Conservation (phyloP, 1,284 basidiomycete species). For the Cystobasidium sp. region DNA sequence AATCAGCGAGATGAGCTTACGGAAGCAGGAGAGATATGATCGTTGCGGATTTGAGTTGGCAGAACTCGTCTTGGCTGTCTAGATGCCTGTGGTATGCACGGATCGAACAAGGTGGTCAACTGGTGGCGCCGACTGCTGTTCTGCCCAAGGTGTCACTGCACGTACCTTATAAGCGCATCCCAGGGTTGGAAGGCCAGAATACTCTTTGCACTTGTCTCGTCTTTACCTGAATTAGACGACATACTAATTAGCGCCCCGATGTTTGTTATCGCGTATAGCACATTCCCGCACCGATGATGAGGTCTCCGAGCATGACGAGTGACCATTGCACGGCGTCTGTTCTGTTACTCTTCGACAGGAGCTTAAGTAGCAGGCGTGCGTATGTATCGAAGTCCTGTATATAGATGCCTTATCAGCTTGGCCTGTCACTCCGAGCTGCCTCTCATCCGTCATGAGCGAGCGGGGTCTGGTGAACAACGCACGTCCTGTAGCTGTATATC, state of each 20-base stretch:
- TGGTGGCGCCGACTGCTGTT: background rate
- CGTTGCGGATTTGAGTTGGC: conserved; percentile 84
- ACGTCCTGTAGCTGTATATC: conserved; percentile 48
- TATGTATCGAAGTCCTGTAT: conserved; percentile 70
- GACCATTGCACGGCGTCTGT: conserved; percentile 94
- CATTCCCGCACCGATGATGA: conserved; percentile 68
- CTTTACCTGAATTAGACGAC: conserved; percentile 7
- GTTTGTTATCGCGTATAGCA: too few species aligned
- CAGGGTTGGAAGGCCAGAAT: conserved; percentile 76
- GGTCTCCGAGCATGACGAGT: conserved; percentile 87
- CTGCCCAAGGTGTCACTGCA: background rate
- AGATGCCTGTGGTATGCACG: conserved; percentile 64
- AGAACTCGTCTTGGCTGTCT: conserved; percentile 88
- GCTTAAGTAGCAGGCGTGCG: conserved; percentile 83
- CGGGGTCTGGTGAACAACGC: background rate
- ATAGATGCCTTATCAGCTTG: background rate
- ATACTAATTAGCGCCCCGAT: background rate
- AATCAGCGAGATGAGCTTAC: conserved; percentile 56
- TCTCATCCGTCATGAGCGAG: background rate
- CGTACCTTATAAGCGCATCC: conserved; percentile 76
- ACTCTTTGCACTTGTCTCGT: conserved; percentile 52
- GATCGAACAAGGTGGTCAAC: background rate
- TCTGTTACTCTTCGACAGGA: conserved; percentile 89
- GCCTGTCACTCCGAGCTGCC: background rate
- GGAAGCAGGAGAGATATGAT: conserved; percentile 85